Evolutionary conservation across 805 yeast species (phyloP).

Genomic region (Pichia nanzhaoensis): DNA sequence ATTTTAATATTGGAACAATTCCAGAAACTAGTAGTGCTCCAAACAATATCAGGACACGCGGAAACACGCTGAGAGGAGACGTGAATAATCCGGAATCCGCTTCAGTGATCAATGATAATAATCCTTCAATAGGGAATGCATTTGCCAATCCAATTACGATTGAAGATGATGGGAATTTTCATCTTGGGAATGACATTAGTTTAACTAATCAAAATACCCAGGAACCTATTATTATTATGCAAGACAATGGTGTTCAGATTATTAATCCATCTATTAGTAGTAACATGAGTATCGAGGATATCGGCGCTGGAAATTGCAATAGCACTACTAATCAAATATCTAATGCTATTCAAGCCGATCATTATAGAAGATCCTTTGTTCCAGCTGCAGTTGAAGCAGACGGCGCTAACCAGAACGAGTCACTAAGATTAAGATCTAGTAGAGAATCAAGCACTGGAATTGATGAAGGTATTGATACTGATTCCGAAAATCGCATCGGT

Average conservation of each 20-base stretch:
- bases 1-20: not conserved
- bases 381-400: not conserved
- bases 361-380: not conserved
- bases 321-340: not conserved
- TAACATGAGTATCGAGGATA: too few relatives aligned
- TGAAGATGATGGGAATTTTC: constrained; percentile 7
- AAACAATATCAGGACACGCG: constrained; percentile 6
- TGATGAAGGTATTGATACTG: too few relatives aligned
- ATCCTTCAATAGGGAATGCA: constrained; percentile 8
- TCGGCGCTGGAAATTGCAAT: not conserved
- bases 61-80: constrained; percentile 10
- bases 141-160: constrained; percentile 13
- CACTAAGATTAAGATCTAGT: too few relatives aligned
- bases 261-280: too few relatives aligned
- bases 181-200: constrained; percentile 15
- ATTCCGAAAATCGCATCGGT: too few relatives aligned
- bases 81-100: constrained; percentile 6
- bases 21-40: not conserved
- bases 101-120: constrained; percentile 12
- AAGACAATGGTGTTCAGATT: too few relatives aligned
- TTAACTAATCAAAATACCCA: constrained; percentile 11
- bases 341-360: too few relatives aligned
- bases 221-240: too few relatives aligned
- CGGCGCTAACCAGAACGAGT: not conserved
- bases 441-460: too few relatives aligned